Base-by-base conservation (phyloP, 179 eudicot species). In the Silene noctiflora region DNA sequence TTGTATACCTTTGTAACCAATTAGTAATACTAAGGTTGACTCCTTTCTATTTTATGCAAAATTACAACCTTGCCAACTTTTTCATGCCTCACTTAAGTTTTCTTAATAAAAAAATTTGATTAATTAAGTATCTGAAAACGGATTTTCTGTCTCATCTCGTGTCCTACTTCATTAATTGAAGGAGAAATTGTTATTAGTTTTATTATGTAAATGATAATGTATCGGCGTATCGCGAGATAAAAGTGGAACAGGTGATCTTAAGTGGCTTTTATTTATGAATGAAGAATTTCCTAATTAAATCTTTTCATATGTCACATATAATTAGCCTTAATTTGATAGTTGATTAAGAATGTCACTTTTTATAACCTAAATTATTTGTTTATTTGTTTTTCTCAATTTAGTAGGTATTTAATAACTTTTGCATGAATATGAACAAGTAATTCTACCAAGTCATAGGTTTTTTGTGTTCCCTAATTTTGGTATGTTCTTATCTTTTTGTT, bases 21-120 rank as follows among this genome's bases (percentile, higher is more conserved):
- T 70, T 60, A 44, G 75, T 77, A 75, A 46, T 44, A 20, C 78
- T 31, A 75, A 80, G 72, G 72, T 70, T 75, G 76, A 80, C 79
- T 20, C 67, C 76, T 75, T 80, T 80, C 83, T 65, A 63, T 64
- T 71, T 71, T 55, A 35, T 14, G 51, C 55, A 75, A 71, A 58
- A 13, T 71, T 53, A 75, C 79, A 63, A 51, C 64, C 48, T 31
- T 25, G 20, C 22, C 56, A 29, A 33, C 61, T 33, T 25, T 19
- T 58, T 66, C 16, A 60, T 68, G 74, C 10, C 33, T 68, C 75
- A 74, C 73, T 58, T 16, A 22, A 74, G 19, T 46, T 78, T 61
- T 44, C 74, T 58, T 56, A 67, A 14, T 75, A 17, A 0, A 61
- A 22, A 19, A 4, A 55, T 51, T 9, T 71, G 24, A 71, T 71